Evolutionary conservation across 2,329 filamentous ascomycete genomes (phyloP).

Genomic region (Aspergillus pseudotamarii): DNA sequence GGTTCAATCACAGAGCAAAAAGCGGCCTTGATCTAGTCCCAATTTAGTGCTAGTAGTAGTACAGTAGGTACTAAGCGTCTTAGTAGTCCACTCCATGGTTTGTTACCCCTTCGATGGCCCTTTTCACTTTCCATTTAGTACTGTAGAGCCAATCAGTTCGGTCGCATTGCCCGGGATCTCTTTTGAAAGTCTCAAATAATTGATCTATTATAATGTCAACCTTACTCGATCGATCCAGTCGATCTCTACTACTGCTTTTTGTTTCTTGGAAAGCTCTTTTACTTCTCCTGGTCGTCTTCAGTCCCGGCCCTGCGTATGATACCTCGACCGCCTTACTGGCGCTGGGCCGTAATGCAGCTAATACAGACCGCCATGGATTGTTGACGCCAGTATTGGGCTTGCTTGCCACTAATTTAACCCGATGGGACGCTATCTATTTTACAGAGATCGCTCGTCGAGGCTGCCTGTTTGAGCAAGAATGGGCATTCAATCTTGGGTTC

Average conservation of each 20-base stretch:
- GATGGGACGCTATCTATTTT: constrained; percentile 15
- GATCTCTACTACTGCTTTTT: constrained; percentile 1
- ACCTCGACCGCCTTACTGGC: constrained; percentile 10
- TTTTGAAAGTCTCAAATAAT: neutral
- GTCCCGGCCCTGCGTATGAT: constrained; percentile 12
- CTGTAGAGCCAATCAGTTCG: neutral
- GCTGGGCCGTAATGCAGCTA: neutral
- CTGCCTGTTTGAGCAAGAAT: constrained; percentile 15
- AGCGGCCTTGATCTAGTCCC: neutral
- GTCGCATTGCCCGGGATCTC: neutral
- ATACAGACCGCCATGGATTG: neutral
- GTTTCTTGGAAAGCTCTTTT: constrained; percentile 8
- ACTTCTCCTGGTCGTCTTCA: constrained; percentile 4
- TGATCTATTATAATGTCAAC: neutral
- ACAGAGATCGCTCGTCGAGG: constrained; percentile 9
- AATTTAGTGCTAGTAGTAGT: neutral
- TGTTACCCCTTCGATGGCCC: neutral
- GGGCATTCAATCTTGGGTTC: constrained; percentile 10
- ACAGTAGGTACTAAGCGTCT: no score
- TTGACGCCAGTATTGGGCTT: neutral
- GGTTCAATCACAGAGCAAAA: neutral
- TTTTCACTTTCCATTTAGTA: neutral
- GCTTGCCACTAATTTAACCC: constrained; percentile 6
- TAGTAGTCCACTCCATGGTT: no score
- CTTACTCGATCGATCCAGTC: neutral